Percentiles rank a stretch among this genome's conserved stretches.
Conservation (phyloP, 2,329 filamentous ascomycete genomes). For the Penicillium expansum region DNA sequence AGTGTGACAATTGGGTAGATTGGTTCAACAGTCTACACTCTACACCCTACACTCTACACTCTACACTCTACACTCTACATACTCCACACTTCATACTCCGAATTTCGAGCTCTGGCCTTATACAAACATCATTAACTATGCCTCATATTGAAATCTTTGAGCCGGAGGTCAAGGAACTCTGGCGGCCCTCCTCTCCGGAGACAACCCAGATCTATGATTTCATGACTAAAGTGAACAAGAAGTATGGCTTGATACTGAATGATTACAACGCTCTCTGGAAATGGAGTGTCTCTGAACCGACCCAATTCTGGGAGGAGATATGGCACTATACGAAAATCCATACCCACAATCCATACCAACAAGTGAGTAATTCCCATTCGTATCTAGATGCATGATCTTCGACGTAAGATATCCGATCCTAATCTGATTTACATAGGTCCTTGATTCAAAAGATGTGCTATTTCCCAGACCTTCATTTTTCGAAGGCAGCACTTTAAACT, state of each 20-base stretch:
- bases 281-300: conserved; percentile 78
- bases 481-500: conserved; percentile 74
- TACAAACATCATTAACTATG: conserved; percentile 10
- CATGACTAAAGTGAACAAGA: conserved; percentile 65
- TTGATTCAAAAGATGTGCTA: conserved; percentile 66
- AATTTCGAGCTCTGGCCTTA: not conserved
- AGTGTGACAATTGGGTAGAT: not conserved
- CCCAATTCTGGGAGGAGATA: conserved; percentile 77
- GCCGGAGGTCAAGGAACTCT: conserved; percentile 53
- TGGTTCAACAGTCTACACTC: not conserved
- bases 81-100: too few relatives aligned
- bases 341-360: conserved; percentile 58
- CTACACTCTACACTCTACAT: not conserved
- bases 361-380: conserved; percentile 28
- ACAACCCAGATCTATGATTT: conserved; percentile 72
- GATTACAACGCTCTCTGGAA: conserved; percentile 73
- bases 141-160: conserved; percentile 18
- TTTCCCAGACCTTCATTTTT: conserved; percentile 90
- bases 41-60: not conserved
- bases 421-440: conserved; percentile 52
- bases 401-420: not conserved
- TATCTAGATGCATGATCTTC: not conserved
- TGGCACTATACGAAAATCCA: conserved; percentile 80
- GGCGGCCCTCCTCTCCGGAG: conserved; percentile 66
- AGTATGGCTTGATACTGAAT: conserved; percentile 60